These are phyloP conservation scores for Citrus hindsii DNA, from an alignment of 345 rosid species.

Conservation along the genomic window DNA sequence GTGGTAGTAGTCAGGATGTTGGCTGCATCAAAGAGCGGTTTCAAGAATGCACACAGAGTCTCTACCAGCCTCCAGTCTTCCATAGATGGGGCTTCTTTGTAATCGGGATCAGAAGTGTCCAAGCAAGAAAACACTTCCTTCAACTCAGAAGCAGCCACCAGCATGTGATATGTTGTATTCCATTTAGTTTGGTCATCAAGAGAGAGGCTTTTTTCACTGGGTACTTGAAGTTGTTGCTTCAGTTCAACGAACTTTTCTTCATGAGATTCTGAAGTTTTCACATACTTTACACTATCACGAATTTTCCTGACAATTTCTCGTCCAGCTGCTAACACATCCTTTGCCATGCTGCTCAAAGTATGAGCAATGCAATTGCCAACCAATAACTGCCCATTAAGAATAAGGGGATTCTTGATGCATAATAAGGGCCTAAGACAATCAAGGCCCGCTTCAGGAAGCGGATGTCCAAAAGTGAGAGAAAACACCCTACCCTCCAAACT, in stretches of 20 bases:
- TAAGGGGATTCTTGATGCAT: conserved; percentile 60
- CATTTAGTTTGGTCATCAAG: conserved; percentile 77
- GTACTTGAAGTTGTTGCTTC: conserved; percentile 87
- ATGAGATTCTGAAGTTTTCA: conserved; percentile 76
- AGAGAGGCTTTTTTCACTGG: conserved; percentile 56
- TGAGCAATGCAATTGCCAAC: conserved; percentile 66
- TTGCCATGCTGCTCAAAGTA: conserved; percentile 53
- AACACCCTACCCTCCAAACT: conserved; percentile 75
- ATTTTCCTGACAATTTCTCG: conserved; percentile 61
- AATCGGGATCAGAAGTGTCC: conserved; percentile 79
- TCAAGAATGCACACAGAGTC: conserved; percentile 61
- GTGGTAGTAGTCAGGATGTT: conserved; percentile 43
- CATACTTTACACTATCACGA: conserved; percentile 76
- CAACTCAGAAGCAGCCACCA: conserved; percentile 74
- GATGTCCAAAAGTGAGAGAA: conserved; percentile 64
- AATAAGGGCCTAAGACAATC: conserved; percentile 67
- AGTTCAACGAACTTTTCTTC: conserved; percentile 90
- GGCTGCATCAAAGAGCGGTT: conserved; percentile 74
- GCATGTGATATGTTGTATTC: conserved; percentile 85
- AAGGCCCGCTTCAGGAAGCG: conserved; percentile 42
- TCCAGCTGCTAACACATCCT: conserved; percentile 54
- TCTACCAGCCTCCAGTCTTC: conserved; percentile 78
- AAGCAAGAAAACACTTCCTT: conserved; percentile 90
- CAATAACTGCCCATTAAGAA: conserved; percentile 78
- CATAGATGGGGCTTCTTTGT: conserved; percentile 63